Evolutionary conservation across 257 asterid genomes (phyloP), one percentile per base, ranked within the genome.

Genomic region (Oldenlandia corymbosa): DNA sequence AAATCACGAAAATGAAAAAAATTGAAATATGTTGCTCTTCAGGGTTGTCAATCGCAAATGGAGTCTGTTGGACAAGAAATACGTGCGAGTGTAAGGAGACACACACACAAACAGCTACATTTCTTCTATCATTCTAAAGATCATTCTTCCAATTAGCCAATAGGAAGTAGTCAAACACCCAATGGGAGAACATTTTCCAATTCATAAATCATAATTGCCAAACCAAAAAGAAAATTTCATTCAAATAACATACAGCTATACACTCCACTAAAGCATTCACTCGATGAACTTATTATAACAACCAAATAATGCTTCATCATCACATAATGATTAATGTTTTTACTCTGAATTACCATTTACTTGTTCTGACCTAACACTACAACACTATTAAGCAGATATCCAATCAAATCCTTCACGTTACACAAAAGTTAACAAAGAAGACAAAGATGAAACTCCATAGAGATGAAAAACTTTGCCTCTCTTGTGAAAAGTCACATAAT

Each of bases 391-490:
- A 16, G 36, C 28, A 6, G 37, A 17, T 50, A 23, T 51, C 26
- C 5, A 4, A 43, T 64, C 51, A 30, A 36, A 36, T 16, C 23
- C n/a, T n/a, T 24, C 39, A 10, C 16, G 23, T 64, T 36, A 1
- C 58, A 27, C 32, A 70, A 41, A 56, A 52, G 28, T 58, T 63
- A 48, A 34, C 59, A 42, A 37, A 7, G 64, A 13, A 17, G 5
- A 30, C 17, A 36, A n/a, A 18, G 27, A n/a, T n/a, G n/a, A 45
- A n/a, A 32, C 18, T 56, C n/a, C 18, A 10, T 32, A 8, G 45
- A 32, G 4, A 56, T 31, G 62, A 56, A 56, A 27, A 6, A n/a
- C 20, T 56, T 56, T 16, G 45, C 28, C 45, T n/a, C n/a, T n/a
- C n/a, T n/a, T n/a, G n/a, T n/a, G n/a, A n/a, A n/a, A n/a, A n/a